Evolutionary conservation across 352 stramenopile species (phyloP).

Genomic region (Elongisporangium senticosum): DNA sequence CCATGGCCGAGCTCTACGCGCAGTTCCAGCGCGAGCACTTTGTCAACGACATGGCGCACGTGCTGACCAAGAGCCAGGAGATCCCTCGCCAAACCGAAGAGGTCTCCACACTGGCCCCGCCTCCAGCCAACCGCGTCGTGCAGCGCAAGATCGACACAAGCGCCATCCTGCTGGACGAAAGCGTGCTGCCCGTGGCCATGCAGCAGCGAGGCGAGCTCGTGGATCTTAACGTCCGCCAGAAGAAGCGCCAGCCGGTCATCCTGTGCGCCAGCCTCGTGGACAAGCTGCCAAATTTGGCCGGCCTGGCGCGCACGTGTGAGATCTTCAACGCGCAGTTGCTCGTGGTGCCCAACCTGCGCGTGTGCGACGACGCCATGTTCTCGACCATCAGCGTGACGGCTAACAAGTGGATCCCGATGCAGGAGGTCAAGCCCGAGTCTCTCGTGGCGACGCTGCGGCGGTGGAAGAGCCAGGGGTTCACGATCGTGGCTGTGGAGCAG

Average conservation of each 20-base stretch:
- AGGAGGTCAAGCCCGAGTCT: constrained; percentile 72
- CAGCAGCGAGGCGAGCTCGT: constrained; percentile 18
- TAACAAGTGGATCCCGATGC: constrained; percentile 93
- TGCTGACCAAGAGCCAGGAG: background rate
- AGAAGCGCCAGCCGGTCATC: constrained; percentile 56
- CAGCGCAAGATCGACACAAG: constrained; percentile 80
- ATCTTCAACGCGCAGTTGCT: constrained; percentile 92
- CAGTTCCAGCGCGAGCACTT: constrained; percentile 76
- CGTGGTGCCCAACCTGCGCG: constrained; percentile 82
- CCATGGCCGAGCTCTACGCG: constrained; percentile 60
- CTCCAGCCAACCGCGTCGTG: constrained; percentile 20
- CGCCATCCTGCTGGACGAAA: constrained; percentile 55
- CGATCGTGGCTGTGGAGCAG: constrained; percentile 93
- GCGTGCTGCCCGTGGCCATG: constrained; percentile 47
- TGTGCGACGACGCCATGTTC: constrained; percentile 88
- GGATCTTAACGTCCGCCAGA: constrained; percentile 41
- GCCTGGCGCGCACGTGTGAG: constrained; percentile 91
- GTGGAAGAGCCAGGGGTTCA: constrained; percentile 87
- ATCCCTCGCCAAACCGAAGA: background rate
- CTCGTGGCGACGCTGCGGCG: constrained; percentile 30
- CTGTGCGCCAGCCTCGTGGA: constrained; percentile 89
- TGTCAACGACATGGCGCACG: background rate
- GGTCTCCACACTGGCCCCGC: background rate
- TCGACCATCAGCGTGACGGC: constrained; percentile 89
- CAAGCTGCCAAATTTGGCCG: constrained; percentile 94